Base-by-base conservation (phyloP, 2,329 filamentous ascomycete genomes). In the Talaromyces rugulosus region DNA sequence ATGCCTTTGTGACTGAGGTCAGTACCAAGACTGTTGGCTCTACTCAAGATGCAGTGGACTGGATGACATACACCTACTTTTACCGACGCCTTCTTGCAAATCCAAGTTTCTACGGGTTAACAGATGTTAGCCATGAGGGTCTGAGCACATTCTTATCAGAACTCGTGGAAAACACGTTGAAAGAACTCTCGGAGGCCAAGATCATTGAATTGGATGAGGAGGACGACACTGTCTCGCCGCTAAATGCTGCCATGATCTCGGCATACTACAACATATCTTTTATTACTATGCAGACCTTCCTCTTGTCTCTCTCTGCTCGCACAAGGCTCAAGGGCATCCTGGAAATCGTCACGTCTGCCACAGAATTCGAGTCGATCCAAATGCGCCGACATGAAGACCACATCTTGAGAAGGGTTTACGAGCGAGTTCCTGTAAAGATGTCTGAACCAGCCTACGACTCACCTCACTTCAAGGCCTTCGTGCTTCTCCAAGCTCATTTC, bases 241-340 rank as follows among this genome's bases (percentile, higher is more conserved):
- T 96, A 70, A 98, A 99, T 75, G 90, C 94, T 2, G 95, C 95
- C 67, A 97, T 97, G 91, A 98, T 99, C 72, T 92, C 91, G 9
- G 92, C 95, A 1, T 98, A 99, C 82, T 99, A 99, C 84, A 98
- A 97, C 77, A 96, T 99, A 72, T 97, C 94, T 5, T 98, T 97
- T 79, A 91, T 96, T 75, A 99, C 95, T 2, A 99, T 99, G 93
- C 94, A 99, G 79, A 99, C 95, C 0, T 94, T 99, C 83, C 82
- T 99, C 58, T 83, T 99, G 61, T 99, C 95, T 14, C 84, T 99
- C 54, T 93, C 87, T 60, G 87, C 87, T 50, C 89, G 89, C 68
- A 98, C 93, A 4, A 98, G 96, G 81, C 86, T 99, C 66, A 99
- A 99, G 83, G 92, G 92, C 54, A 93, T 99, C 51, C 83, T 99